Evolutionary conservation across 106 monocot genomes (phyloP), one percentile per base, ranked within the genome.

Genomic region (Chionographis japonica): DNA sequence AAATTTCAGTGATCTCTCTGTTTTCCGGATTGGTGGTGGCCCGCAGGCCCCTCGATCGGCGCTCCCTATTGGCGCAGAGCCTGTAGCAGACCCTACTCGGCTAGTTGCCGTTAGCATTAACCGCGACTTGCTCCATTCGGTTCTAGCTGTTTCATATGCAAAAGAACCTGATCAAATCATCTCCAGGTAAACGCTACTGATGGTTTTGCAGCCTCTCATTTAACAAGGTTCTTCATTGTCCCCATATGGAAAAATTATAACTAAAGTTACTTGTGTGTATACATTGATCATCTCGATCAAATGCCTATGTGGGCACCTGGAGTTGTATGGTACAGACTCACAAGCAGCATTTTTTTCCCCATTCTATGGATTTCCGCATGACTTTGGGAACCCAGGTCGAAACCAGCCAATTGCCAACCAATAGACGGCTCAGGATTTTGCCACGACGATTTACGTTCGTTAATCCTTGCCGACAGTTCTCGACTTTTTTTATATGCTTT

Each of bases 131-230:
- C 72, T 97, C 39, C 92, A 89, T 80, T 75, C 61, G 52, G 84
- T 92, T 80, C 80, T 97, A 59, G 92, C 92, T 71, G 86, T 97
- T 80, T 97, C 92, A 35, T 92, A 89, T 85, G 95, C 95, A 4
- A 89, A 92, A 72, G 95, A 97, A 73, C 72, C 84, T 57, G 89
- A 97, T 73, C 77, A 97, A 74, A 87, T 97, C 43, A 78, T 89
- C 54, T 86, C 95, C 50, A 89, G 95, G 95, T 87, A 78, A 69
- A 15, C 49, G 37, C 54, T n/a, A 0, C 16, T 12, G 16, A 37
- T 57, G 36, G 17, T 11, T 52, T 37, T 15, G 13, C 35, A 3
- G 4, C 14, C 14, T 52, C 37, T 12, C 50, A 20, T 18, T 42
- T 65, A 50, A 20, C 35, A 37, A 37, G 38, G n/a, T 7, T 13